These are phyloP conservation scores for Arachis stenosperma DNA, from an alignment of 306 rosid species.

Conservation along the genomic window DNA sequence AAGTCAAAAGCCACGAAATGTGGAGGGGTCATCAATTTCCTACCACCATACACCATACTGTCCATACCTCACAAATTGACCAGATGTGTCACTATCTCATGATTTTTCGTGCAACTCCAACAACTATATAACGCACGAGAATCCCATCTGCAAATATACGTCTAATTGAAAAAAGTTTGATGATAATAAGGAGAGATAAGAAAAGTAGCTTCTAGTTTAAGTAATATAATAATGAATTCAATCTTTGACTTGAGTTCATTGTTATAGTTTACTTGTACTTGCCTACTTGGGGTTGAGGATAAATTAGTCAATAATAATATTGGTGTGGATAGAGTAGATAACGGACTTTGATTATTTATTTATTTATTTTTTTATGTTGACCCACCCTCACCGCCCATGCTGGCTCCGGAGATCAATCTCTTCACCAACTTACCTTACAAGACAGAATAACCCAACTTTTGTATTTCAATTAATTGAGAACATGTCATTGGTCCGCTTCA, in stretches of 20 bases:
- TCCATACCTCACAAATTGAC: background rate
- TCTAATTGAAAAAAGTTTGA: too few species aligned
- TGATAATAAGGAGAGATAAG: background rate
- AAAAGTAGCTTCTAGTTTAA: background rate
- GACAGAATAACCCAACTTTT: background rate
- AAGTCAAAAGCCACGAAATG: conserved; percentile 22
- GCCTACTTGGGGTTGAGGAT: background rate
- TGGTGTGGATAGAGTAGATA: background rate
- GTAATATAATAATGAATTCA: too few species aligned
- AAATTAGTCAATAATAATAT: background rate
- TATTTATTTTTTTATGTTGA: background rate
- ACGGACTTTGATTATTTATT: background rate
- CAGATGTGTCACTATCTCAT: background rate
- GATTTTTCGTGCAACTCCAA: background rate
- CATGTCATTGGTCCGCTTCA: background rate
- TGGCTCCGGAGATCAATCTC: background rate
- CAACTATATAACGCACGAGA: background rate
- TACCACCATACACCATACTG: background rate
- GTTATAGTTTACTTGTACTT: conserved; percentile 1
- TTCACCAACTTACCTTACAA: background rate
- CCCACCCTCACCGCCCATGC: background rate
- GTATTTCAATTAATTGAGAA: background rate
- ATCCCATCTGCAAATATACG: background rate
- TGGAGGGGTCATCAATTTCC: background rate
- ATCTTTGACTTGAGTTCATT: background rate